phyloP scores from a whole-genome alignment of 2,329 filamentous ascomycete genomes.

The Fusarium floridanum region DNA sequence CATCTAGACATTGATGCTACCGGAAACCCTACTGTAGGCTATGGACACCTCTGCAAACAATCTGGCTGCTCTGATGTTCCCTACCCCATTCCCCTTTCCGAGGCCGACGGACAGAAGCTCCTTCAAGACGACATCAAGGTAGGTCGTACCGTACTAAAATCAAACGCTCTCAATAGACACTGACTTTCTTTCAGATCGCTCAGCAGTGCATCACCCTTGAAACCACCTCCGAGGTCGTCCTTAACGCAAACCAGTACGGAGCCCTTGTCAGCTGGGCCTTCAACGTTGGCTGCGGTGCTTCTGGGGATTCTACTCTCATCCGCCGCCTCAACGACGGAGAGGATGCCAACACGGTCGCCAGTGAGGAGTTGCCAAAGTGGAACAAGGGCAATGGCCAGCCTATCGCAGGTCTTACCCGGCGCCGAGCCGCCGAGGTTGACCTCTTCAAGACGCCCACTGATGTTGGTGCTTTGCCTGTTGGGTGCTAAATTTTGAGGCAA shows the following conservation, averaged over 20 bases:
- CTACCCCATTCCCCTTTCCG: conserved; percentile 60
- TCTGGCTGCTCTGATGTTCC: conserved; percentile 59
- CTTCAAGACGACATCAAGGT: conserved; percentile 45
- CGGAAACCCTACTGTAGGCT: conserved; percentile 63
- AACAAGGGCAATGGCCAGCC: conserved; percentile 56
- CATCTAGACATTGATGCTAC: conserved; percentile 53
- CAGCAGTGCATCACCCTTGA: conserved; percentile 56
- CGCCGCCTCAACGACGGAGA: conserved; percentile 34
- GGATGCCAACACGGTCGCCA: conserved; percentile 52
- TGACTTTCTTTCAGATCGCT: conserved; percentile 27
- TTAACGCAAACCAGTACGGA: conserved; percentile 64
- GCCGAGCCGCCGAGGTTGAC: conserved; percentile 59
- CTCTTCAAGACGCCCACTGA: conserved; percentile 42
- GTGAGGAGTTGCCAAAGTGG: conserved; percentile 63
- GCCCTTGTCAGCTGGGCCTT: conserved; percentile 65
- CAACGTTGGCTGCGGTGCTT: conserved; percentile 62
- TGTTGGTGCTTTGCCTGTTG: conserved; percentile 23
- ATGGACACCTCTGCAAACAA: conserved; percentile 62
- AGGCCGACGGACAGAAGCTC: conserved; percentile 55
- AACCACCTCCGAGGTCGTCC: conserved; percentile 40
- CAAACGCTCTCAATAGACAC: background rate
- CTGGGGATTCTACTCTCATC: conserved; percentile 54
- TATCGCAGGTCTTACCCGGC: conserved; percentile 56
- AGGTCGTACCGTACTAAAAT: background rate
- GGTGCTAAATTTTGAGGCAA: conserved; percentile 5